phyloP scores from a whole-genome alignment of 352 stramenopile genomes.

The Phytophthora citricola region DNA sequence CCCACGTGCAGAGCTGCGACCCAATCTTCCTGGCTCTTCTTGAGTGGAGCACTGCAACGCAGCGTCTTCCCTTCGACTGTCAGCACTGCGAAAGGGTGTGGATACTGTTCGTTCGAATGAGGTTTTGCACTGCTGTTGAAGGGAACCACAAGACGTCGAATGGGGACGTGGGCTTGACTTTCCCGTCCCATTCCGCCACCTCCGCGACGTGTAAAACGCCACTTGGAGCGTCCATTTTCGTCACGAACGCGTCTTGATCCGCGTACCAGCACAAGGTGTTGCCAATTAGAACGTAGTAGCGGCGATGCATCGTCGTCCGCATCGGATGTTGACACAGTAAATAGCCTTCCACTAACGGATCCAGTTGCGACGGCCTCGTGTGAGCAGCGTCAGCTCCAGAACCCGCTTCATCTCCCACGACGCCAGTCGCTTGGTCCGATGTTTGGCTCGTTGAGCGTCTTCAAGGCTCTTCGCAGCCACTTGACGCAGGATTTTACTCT shows the following conservation, averaged over 20 bases:
- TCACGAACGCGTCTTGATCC: constrained; percentile 65
- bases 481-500: constrained; percentile 53
- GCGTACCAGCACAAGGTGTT: constrained; percentile 87
- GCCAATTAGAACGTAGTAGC: constrained; percentile 81
- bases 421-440: constrained; percentile 52
- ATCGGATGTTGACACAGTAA: constrained; percentile 71
- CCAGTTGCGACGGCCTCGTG: constrained; percentile 57
- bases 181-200: constrained; percentile 72
- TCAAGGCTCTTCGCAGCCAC: constrained; percentile 55
- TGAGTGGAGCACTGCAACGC: constrained; percentile 64
- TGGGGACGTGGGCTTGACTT: constrained; percentile 38
- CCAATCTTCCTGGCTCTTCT: constrained; percentile 74
- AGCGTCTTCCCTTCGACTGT: constrained; percentile 79
- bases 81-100: constrained; percentile 61
- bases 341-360: constrained; percentile 75
- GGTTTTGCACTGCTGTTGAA: constrained; percentile 40
- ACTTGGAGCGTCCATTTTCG: constrained; percentile 52
- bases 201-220: constrained; percentile 73
- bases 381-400: constrained; percentile 6
- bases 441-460: constrained; percentile 65
- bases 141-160: constrained; percentile 28
- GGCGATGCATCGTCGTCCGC: constrained; percentile 69
- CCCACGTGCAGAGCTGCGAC: constrained; percentile 74
- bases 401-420: constrained; percentile 50
- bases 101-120: constrained; percentile 42